A percentile compares a stretch with the other conserved stretches of the same genome.
These are phyloP conservation scores for Tetracladium setigerum DNA, from an alignment of 495 filamentous ascomycete genomes.

Conservation along the genomic window DNA sequence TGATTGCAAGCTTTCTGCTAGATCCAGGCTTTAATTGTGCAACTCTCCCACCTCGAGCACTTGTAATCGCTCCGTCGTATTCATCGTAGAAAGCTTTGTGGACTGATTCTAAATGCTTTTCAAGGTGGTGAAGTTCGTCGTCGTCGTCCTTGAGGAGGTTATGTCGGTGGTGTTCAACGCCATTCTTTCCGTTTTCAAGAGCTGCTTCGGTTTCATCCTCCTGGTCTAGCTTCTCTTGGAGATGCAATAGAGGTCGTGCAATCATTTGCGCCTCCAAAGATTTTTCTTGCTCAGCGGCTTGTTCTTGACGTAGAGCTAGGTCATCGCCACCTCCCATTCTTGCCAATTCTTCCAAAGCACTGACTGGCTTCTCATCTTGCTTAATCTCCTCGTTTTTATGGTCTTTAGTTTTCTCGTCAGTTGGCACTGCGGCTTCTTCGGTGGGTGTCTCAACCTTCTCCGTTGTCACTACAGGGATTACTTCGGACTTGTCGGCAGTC, in stretches of 20 bases:
- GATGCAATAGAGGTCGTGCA: conserved; percentile 76
- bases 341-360: conserved; percentile 66
- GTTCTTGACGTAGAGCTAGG: conserved; percentile 59
- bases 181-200: conserved; percentile 17
- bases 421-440: neutral
- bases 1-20: conserved; percentile 19
- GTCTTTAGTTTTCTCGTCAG: conserved; percentile 11
- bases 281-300: conserved; percentile 76
- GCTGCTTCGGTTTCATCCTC: conserved; percentile 55
- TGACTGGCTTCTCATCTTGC: conserved; percentile 29
- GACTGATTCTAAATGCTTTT: conserved; percentile 62
- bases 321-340: conserved; percentile 71
- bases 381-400: conserved; percentile 3
- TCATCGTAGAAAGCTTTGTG: conserved; percentile 76
- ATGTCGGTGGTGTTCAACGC: conserved; percentile 42
- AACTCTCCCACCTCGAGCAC: conserved; percentile 48
- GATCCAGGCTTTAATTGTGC: conserved; percentile 40
- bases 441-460: conserved; percentile 9
- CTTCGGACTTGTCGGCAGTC: conserved; percentile 26
- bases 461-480: conserved; percentile 17
- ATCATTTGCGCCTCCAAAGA: conserved; percentile 81
- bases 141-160: conserved; percentile 82
- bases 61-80: conserved; percentile 51
- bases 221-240: conserved; percentile 81
- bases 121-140: conserved; percentile 64